Evolutionary conservation across 1,139 yeast genomes (phyloP).

Genomic region (Diutina siamensis): DNA sequence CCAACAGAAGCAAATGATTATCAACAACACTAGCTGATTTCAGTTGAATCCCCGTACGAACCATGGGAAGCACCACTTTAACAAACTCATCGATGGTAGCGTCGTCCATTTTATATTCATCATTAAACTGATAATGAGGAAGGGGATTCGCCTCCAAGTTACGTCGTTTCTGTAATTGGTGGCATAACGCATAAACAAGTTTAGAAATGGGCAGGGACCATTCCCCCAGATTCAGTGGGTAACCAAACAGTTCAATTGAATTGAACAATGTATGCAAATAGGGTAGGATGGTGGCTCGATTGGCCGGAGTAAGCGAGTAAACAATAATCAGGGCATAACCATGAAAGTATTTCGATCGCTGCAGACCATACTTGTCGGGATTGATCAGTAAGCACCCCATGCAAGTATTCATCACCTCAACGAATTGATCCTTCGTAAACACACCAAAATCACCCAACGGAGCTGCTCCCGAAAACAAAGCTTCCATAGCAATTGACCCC

Average conservation of each 20-base stretch:
- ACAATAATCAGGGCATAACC: slow-evolving; percentile 55
- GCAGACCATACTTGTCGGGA: slow-evolving; percentile 27
- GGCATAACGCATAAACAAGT: slow-evolving; percentile 43
- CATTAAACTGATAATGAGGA: slow-evolving; percentile 29
- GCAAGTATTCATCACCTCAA: slow-evolving; percentile 44
- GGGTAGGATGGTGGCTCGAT: slow-evolving; percentile 37
- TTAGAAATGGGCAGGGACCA: slow-evolving; percentile 73
- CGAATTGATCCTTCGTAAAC: slow-evolving; percentile 49
- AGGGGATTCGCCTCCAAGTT: slow-evolving; percentile 25
- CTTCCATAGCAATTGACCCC: slow-evolving; percentile 43
- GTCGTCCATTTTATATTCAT: slow-evolving; percentile 30
- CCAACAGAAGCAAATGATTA: slow-evolving; percentile 49
- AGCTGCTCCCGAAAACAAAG: slow-evolving; percentile 9
- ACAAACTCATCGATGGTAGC: slow-evolving; percentile 39
- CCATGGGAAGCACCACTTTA: slow-evolving; percentile 41
- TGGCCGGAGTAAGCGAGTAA: slow-evolving; percentile 49
- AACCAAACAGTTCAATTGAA: slow-evolving; percentile 75
- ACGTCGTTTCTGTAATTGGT: slow-evolving; percentile 48
- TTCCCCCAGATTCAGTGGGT: slow-evolving; percentile 81
- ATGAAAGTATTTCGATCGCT: slow-evolving; percentile 35
- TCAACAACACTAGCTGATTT: slow-evolving; percentile 50
- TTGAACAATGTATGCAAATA: slow-evolving; percentile 45
- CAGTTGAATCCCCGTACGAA: slow-evolving; percentile 70
- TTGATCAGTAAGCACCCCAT: slow-evolving; percentile 41
- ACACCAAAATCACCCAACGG: slow-evolving; percentile 39